A percentile compares a stretch with the other conserved stretches of the same genome.
Conservation (phyloP, 2,329 filamentous ascomycete species). For the Epichloe festucae region DNA sequence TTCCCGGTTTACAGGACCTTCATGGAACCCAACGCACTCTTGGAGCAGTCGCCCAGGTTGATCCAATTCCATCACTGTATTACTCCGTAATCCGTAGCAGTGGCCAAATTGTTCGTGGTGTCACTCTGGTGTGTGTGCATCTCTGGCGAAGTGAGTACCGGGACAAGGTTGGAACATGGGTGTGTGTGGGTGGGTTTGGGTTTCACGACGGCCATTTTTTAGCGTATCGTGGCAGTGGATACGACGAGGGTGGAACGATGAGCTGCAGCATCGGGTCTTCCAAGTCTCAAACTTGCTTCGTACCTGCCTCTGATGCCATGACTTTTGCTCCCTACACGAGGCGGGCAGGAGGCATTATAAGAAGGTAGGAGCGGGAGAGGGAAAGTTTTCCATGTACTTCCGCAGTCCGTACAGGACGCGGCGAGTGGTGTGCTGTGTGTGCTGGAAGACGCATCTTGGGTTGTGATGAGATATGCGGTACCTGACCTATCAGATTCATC, state of each 20-base stretch:
- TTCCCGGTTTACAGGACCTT: no score
- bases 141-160: no score
- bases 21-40: neutral
- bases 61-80: neutral
- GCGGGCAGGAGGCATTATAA: no score
- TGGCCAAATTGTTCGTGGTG: no score
- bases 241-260: conserved; percentile 1
- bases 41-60: neutral
- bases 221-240: conserved; percentile 3
- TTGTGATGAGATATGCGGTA: neutral
- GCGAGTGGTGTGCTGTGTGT: neutral
- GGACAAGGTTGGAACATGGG: neutral
- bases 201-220: conserved; percentile 4
- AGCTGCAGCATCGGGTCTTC: conserved; percentile 2
- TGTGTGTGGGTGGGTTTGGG: neutral
- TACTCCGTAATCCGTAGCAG: no score
- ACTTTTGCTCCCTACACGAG: neutral
- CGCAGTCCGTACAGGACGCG: no score
- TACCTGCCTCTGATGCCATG: conserved; percentile 3
- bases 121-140: no score
- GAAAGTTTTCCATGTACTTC: no score
- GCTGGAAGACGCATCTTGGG: neutral
- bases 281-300: neutral
- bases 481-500: neutral
- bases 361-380: no score